Percentiles rank a stretch among this genome's conserved stretches.
Evolutionary conservation across 1,139 yeast species (phyloP).

Genomic region (Yamadazyma mexicana): DNA sequence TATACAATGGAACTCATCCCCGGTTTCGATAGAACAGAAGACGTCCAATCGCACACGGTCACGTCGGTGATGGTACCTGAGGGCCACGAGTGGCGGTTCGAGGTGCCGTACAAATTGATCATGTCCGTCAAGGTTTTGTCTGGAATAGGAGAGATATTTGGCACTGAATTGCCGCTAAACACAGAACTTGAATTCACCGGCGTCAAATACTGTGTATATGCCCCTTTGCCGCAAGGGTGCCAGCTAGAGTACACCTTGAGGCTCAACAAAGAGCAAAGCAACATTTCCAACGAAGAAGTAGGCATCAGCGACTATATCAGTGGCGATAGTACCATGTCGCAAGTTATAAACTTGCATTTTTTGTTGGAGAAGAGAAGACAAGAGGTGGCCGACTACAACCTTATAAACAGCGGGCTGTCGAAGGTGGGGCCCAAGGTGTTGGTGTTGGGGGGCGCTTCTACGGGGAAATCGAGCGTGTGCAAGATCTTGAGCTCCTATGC

Average conservation of each 20-base stretch:
- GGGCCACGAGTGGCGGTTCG: conserved; percentile 81
- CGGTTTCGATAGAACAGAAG: conserved; percentile 8
- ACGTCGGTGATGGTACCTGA: conserved; percentile 12
- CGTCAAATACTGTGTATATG: conserved; percentile 56
- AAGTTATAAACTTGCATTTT: conserved; percentile 70
- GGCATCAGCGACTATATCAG: conserved; percentile 60
- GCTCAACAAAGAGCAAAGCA: conserved; percentile 41
- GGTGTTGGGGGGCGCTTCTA: conserved; percentile 66
- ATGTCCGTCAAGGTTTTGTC: conserved; percentile 55
- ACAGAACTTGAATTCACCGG: conserved; percentile 62
- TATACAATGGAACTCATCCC: conserved; percentile 11
- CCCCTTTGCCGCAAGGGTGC: conserved; percentile 57
- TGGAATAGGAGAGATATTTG: conserved; percentile 89
- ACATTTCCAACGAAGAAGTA: conserved; percentile 29
- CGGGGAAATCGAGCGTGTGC: conserved; percentile 78
- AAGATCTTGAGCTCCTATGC: conserved; percentile 78
- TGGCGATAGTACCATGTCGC: conserved; percentile 68
- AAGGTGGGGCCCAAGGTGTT: conserved; percentile 64
- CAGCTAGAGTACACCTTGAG: conserved; percentile 50
- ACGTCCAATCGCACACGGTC: conserved; percentile 4
- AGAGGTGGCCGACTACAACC: conserved; percentile 27
- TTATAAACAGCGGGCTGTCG: conserved; percentile 15
- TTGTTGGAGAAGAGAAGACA: conserved; percentile 67
- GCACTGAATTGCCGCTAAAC: conserved; percentile 84
- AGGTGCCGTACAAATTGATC: conserved; percentile 59